Base-by-base conservation (phyloP, 345 rosid species). In the Euphorbia tirucalli region DNA sequence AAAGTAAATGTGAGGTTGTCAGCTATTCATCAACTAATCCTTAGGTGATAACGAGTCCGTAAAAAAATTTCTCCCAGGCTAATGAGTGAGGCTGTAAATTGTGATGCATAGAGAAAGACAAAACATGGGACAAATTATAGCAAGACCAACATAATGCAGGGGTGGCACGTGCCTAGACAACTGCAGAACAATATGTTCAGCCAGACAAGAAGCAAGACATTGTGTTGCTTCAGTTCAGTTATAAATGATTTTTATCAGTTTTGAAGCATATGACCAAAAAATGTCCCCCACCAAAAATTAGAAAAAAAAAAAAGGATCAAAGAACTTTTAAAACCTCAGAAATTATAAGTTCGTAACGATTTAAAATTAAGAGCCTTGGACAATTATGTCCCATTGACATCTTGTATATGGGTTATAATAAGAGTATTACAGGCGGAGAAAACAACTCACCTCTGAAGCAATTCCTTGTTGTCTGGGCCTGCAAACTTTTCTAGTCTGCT, bases 401-500 rank as follows among this genome's bases (percentile, higher is more conserved):
- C 35, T 30, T 24, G 8, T 37, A 72, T 25, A 49, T 56, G 72
- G n/a, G n/a, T n/a, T 19, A 22, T 18, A 44, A 63, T 48, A 62
- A 49, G 63, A 49, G 21, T 52, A 59, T 22, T 37, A 28, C 27
- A 18, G 30, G 22, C 16, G 57, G 37, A 25, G 61, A 65, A 57
- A 54, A 16, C 0, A 9, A 28, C 56, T 79, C 66, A 94, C 98
- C 93, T 89, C 65, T 87, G 92, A 73, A 92, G 95, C 86, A 94
- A 77, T 25, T 87, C 89, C 68, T 87, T 77, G 75, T 83, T 89
- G 41, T 87, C 85, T 22, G 81, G 59, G 68, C 83, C 88, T 37
- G 93, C 85, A 50, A 94, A 94, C 77, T 84, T 92, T 43, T 76
- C 81, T 66, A 94, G 91, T 61, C 96, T 83, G 83, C 83, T 88